Base-by-base conservation (phyloP, 108 stramenopile genomes). In the Conticribra weissflogii region DNA sequence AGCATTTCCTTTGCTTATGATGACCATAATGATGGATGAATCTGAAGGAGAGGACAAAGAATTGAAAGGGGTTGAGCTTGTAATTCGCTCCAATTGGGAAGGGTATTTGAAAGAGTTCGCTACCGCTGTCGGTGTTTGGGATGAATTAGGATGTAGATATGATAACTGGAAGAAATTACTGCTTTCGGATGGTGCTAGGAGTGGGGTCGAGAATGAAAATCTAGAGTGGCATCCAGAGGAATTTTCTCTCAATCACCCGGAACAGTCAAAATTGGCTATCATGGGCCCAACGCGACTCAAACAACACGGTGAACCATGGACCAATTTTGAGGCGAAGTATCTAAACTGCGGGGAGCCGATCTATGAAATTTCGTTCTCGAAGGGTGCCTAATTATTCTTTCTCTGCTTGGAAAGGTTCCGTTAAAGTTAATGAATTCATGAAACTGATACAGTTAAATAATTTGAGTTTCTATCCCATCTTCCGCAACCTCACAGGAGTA, bases 71-170 rank as follows among this genome's bases (percentile, higher is more conserved):
- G 33, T 71, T 8, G 46, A 71, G 23, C 64, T 91, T 14, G 53
- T 83, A 4, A 66, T 94, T 15, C 85, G 93, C 27, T 90, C 90
- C 50, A 94, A 94, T 74, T 94, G 90, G 90, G 52, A 79, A 54
- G 81, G 69, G 25, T 94, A 91, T 53, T 64, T 94, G 64, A 65
- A 83, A n/a, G 93, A 94, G 60, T 91, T 94, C 56, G 77, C 72
- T 1, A 19, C 44, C 8, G 84, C 87, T 2, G 69, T 79, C 1
- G 41, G 27, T 0, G 57, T 65, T 3, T 77, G 68, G 68, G 48
- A 54, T 15, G 56, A 70, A 47, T 45, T 18, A 21, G 63, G 63
- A 27, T 31, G 52, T 27, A 17, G 14, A 15, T 48, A 50, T 31
- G 17, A 17, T 7, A 57, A 66, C 18, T 52, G 33, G 59, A 61